Conservation (phyloP, 2,329 filamentous ascomycete species). For the Gremmenia infestans region DNA sequence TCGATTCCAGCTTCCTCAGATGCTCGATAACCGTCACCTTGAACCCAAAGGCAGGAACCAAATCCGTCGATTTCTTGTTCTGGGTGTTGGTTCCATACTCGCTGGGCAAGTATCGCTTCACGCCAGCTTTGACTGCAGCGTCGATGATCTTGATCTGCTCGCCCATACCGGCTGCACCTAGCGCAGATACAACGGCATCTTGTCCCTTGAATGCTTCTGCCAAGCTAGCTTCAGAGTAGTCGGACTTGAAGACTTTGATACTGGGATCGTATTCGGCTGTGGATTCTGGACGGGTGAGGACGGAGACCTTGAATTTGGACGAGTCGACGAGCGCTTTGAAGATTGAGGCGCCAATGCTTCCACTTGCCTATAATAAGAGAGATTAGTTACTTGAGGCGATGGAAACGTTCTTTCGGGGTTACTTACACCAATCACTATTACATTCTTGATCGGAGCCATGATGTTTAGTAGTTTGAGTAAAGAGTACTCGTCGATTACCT, state of each 20-base stretch:
- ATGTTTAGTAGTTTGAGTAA: neutral
- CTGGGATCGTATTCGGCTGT: conserved; percentile 20
- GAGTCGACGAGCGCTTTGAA: conserved; percentile 28
- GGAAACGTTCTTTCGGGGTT: neutral
- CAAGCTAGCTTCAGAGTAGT: conserved; percentile 12
- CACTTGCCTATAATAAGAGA: conserved; percentile 22
- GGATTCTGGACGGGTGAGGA: conserved; percentile 31
- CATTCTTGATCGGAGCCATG: conserved; percentile 9
- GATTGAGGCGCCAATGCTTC: conserved; percentile 29
- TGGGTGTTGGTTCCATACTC: conserved; percentile 40
- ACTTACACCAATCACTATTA: conserved; percentile 8
- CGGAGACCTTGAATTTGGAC: conserved; percentile 28
- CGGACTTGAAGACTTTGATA: conserved; percentile 17
- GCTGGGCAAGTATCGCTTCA: conserved; percentile 54
- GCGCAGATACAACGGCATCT: conserved; percentile 19
- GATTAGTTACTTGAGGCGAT: neutral
- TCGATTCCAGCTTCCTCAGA: conserved; percentile 23
- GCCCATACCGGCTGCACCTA: conserved; percentile 3
- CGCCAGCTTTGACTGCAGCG: conserved; percentile 50
- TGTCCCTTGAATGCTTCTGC: conserved; percentile 27
- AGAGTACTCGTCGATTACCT: neutral
- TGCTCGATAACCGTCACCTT: conserved; percentile 34
- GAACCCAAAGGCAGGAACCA: conserved; percentile 28
- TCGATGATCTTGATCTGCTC: conserved; percentile 40
- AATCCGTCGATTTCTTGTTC: conserved; percentile 5